Base-by-base conservation (phyloP, 2,329 filamentous ascomycete species). In the Xylaria sp. region DNA sequence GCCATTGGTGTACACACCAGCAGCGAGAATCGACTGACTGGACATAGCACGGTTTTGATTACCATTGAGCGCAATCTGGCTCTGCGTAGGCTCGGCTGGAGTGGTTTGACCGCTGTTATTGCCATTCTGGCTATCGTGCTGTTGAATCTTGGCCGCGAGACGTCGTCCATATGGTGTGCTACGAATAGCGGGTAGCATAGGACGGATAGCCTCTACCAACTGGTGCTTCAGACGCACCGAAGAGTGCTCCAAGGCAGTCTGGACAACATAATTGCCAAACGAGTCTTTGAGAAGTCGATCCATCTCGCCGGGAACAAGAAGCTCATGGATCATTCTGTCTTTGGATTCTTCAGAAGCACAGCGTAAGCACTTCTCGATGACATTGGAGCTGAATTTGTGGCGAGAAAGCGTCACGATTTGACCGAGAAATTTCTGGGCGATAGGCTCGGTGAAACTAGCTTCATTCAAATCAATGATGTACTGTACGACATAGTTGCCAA, bases 361-460 rank as follows among this genome's bases (percentile, higher is more conserved):
- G 66, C 96, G 94, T 68, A 98, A 84, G 76, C 92, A 94, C 81
- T 99, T 99, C 84, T 99, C 96, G 72, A 99, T 95, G 67, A 99
- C 96, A 76, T 99, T 99, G 77, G 96, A 98, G 83, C 94, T 98
- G 84, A 99, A 99, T 83, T 99, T 99, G 84, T 99, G 96, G 80
- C 94, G 94, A 6, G 96, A 98, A 18, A 88, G 88, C 81, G 81
- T 87, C 77, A 80, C 92, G 84, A 89, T 93, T 85, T 86, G 87
- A 75, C 91, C 91, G 65, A 87, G 84, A 84, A 99, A 98, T 77
- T 90, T 91, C 63, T 87, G 84, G 70, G 97, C 96, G 50, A 99
- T 86, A 3, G 95, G 95, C 76, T 96, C 92, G 0, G 95, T 98
- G 82, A 97, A 98, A 74, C 85, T 86, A 13, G 91, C 86, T 78